Conservation (phyloP, 352 stramenopile species). For the Globisporangium cylindrosporum region DNA sequence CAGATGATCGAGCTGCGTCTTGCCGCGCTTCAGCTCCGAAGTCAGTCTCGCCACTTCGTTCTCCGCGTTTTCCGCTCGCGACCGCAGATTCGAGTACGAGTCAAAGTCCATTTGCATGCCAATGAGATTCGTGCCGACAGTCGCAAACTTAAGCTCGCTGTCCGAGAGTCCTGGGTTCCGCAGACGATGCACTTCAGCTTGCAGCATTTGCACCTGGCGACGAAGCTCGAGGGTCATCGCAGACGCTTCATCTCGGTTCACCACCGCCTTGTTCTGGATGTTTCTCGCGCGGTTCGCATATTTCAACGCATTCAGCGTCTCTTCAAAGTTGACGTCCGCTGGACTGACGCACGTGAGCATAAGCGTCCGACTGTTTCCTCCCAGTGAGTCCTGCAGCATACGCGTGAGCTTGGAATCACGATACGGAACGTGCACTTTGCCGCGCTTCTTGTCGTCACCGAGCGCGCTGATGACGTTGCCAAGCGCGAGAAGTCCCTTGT, state of each 20-base stretch:
- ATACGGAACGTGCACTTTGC: constrained; percentile 92
- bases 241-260: constrained; percentile 82
- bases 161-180: constrained; percentile 80
- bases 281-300: constrained; percentile 91
- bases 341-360: constrained; percentile 93
- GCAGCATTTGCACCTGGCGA: constrained; percentile 75
- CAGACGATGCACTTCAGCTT: constrained; percentile 79
- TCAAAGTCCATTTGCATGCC: constrained; percentile 71
- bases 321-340: constrained; percentile 88
- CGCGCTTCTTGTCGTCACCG: constrained; percentile 88
- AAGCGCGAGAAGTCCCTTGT: constrained; percentile 96
- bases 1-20: constrained; percentile 74
- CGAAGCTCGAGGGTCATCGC: constrained; percentile 70
- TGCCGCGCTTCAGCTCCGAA: constrained; percentile 72
- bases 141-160: constrained; percentile 68
- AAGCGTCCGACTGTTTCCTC: constrained; percentile 90
- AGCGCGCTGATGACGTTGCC: constrained; percentile 98
- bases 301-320: constrained; percentile 91
- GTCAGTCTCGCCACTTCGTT: constrained; percentile 75
- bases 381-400: constrained; percentile 91
- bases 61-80: constrained; percentile 73
- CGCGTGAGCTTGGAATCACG: constrained; percentile 94
- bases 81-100: constrained; percentile 69
- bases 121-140: constrained; percentile 58
- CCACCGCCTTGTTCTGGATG: constrained; percentile 88